Evolutionary conservation across 2,329 filamentous ascomycete species (phyloP).

Genomic region (Mycosphaerella sp.): DNA sequence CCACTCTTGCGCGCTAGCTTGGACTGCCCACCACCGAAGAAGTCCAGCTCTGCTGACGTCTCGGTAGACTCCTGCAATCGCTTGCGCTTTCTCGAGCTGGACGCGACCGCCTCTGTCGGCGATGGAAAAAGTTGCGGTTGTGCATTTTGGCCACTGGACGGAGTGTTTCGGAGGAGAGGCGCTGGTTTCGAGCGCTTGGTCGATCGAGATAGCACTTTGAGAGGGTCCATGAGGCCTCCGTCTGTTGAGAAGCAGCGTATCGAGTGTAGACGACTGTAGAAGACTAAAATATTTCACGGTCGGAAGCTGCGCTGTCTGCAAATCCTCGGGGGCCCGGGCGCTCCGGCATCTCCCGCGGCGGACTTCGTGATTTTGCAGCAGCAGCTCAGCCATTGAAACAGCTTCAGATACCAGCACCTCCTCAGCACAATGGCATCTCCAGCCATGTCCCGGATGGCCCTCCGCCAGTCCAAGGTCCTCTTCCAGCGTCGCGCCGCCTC

Average conservation of each 20-base stretch:
- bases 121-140: slow-evolving; percentile 61
- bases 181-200: slow-evolving; percentile 51
- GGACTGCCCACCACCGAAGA: slow-evolving; percentile 34
- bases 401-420: slow-evolving; percentile 15
- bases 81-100: slow-evolving; percentile 39
- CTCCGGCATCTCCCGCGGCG: not conserved
- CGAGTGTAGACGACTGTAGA: not conserved
- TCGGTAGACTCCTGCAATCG: slow-evolving; percentile 29
- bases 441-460: slow-evolving; percentile 42
- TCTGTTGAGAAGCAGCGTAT: not conserved
- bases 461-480: slow-evolving; percentile 40
- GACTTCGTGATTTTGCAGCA: slow-evolving; percentile 1
- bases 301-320: not conserved
- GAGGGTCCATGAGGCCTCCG: slow-evolving; percentile 56
- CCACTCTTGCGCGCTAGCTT: not conserved
- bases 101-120: slow-evolving; percentile 23
- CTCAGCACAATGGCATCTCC: slow-evolving; percentile 41
- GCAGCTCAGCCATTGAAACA: slow-evolving; percentile 15
- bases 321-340: not conserved
- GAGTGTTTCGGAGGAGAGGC: slow-evolving; percentile 44
- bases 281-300: not conserved
- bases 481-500: slow-evolving; percentile 46
- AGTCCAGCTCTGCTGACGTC: slow-evolving; percentile 39
- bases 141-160: slow-evolving; percentile 57
- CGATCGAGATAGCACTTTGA: slow-evolving; percentile 66